Evolutionary conservation across 768 basidiomycete species (phyloP), one percentile per base, ranked within the genome.

Genomic region (Cubamyces sp.): DNA sequence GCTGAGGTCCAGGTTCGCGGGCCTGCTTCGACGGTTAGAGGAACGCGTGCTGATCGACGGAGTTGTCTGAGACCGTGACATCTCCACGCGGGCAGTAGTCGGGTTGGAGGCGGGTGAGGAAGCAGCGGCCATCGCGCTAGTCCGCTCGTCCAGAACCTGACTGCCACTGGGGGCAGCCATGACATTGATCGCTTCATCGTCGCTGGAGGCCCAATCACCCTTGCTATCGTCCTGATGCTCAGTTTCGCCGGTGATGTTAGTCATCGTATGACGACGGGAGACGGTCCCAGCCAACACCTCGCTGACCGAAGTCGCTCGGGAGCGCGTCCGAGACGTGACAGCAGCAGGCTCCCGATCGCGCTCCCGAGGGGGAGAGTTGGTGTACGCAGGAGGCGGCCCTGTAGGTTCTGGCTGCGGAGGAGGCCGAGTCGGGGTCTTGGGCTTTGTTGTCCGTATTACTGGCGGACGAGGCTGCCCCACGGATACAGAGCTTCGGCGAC

Each of bases 131-230:
- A 74, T 71, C 12, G 83, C 79, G 70, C 92, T 93, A 0, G 92
- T 94, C 26, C 92, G 84, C 73, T 94, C 92, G 68, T 94, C 92
- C 52, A 94, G 71, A 15, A 87, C 87, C 69, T 88, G 89, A 67
- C 90, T 88, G 8, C 92, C 92, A 62, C 90, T 91, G 15, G 90
- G 92, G 18, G 92, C 91, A 0, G 92, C 89, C 34, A 93, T 84
- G 43, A 91, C 76, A 68, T 92, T 86, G 56, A 94, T 91, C 15
- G 91, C 92, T 73, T 94, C 92, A 57, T 94, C 92, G 64, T 94
- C 92, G 66, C 91, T 93, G 5, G 84, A 85, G 12, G 68, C 72
- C 92, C 94, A 92, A 68, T 95, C 84, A 58, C 74, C 82, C 58
- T 84, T 72, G 62, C 77, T 71, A 69, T 80, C 79, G 3, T 65